Evolutionary conservation across 345 rosid genomes (phyloP), one percentile per base, ranked within the genome.

Genomic region (Hibiscus syriacus): DNA sequence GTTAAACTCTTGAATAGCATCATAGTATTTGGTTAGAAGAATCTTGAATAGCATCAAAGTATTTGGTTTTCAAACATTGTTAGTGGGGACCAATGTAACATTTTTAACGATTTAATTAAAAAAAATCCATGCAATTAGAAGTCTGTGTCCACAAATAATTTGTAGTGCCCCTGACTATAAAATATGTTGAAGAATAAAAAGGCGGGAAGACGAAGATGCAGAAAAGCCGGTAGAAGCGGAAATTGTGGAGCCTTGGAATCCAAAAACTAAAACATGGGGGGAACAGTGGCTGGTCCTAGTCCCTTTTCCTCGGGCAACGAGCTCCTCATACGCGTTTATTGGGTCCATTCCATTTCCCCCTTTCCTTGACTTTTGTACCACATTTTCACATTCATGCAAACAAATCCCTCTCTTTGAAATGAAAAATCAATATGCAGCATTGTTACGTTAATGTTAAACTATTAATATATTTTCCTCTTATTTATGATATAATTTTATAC

Each of bases 291-390:
- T 43, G 48, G 17, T 14, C 49, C 19, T n/a, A 26, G 11, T 22
- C 50, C 58, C 50, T 70, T 45, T 22, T 56, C 64, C 63, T 70
- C 26, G 74, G 34, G 62, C 55, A 50, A 2, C 39, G 74, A 57
- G 71, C 70, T 73, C 38, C 1, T 1, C 27, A 19, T 9, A 46
- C 69, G 55, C 55, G 68, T 46, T 64, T 41, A 43, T 4, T 64
- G 69, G 69, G 69, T 2, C 69, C 68, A 2, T 5, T 19, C 5
- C 22, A 29, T 2, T 49, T 49, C 30, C 26, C 17, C 16, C 43
- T 27, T 48, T 12, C 7, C 19, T 48, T 48, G 38, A 49, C 69
- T 49, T 58, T 17, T 34, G 1, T 13, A 9, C 27, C 46, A 2
- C 5, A 1, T 59, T 59, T 59, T 36, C 45, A 36, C 45, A 26